Base-by-base conservation (phyloP, 345 rosid genomes). In the Ceriops tagal region DNA sequence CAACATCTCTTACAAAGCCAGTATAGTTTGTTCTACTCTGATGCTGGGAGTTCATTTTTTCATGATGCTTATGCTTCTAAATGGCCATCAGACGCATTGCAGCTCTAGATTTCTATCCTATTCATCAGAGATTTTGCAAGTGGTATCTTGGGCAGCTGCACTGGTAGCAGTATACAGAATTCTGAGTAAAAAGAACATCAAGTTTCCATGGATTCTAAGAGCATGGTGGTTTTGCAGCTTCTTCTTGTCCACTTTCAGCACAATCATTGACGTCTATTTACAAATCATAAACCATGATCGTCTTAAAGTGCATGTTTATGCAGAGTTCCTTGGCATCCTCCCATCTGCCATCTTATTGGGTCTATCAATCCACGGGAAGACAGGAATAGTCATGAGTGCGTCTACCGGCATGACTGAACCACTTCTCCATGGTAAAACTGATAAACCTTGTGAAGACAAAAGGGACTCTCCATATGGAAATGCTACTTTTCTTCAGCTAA, bases 191-290 rank as follows among this genome's bases (percentile, higher is more conserved):
- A 78, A 49, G 74, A 53, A 76, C 27, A 57, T 59, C 53, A 82
- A 72, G 78, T 85, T 85, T 73, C 96, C 97, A 59, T 84, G 87
- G 89, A 77, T 85, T 69, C 67, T 90, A 65, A 84, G 98, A 73
- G 73, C 80, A 58, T 93, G 96, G 98, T 93, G 98, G 97, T 61
- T 85, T 69, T 90, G 84, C 82, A 82, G 82, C 82, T 93, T 89
- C 90, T 58, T 82, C 26, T 58, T 87, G 53, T 84, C 81, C 55
- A 46, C 65, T 55, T 34, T 64, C 55, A 58, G 81, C 74, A 73
- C 75, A 0, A 77, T 79, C 68, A 68, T 86, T 37, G 67, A 80
- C 22, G 71, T 70, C 62, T 74, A 62, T 65, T 73, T 59, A 68
- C 75, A 76, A 57, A 74, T 72, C 62, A 47, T 59, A 53, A 73